Percentiles rank a stretch among this genome's conserved stretches.
Evolutionary conservation across 2,329 filamentous ascomycete genomes (phyloP).

Genomic region (Claviceps pusilla): DNA sequence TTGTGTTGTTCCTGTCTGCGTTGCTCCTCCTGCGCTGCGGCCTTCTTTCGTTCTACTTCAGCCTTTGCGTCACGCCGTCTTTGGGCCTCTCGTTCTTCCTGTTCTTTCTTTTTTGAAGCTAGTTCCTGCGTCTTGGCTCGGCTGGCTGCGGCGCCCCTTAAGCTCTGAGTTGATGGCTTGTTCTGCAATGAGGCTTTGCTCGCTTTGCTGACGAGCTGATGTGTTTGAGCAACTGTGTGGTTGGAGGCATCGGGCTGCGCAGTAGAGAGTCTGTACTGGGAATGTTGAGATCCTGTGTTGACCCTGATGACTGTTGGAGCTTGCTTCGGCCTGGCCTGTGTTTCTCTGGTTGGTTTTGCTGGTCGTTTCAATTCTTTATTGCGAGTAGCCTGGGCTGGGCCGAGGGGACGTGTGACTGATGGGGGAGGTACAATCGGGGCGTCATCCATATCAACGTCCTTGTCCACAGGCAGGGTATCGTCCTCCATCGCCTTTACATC

Average conservation of each 20-base stretch:
- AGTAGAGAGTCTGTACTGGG: conserved; percentile 43
- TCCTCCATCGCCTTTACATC: conserved; percentile 27
- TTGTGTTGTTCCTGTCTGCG: conserved; percentile 41
- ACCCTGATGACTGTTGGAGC: conserved; percentile 57
- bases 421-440: conserved; percentile 44
- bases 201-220: conserved; percentile 44
- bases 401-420: conserved; percentile 37
- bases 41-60: conserved; percentile 64
- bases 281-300: conserved; percentile 48
- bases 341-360: conserved; percentile 46
- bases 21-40: conserved; percentile 50
- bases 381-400: conserved; percentile 32
- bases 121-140: conserved; percentile 59
- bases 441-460: conserved; percentile 42
- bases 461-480: conserved; percentile 16
- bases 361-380: conserved; percentile 43
- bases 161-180: conserved; percentile 39
- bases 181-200: conserved; percentile 51
- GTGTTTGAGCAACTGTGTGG: conserved; percentile 22
- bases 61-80: conserved; percentile 69
- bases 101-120: conserved; percentile 69
- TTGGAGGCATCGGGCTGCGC: conserved; percentile 32
- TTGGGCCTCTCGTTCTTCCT: conserved; percentile 66
- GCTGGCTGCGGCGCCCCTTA: conserved; percentile 44
- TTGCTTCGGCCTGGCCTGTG: conserved; percentile 43